Evolutionary conservation across 1,284 basidiomycete genomes (phyloP).

Genomic region (Dichomitus squalens): DNA sequence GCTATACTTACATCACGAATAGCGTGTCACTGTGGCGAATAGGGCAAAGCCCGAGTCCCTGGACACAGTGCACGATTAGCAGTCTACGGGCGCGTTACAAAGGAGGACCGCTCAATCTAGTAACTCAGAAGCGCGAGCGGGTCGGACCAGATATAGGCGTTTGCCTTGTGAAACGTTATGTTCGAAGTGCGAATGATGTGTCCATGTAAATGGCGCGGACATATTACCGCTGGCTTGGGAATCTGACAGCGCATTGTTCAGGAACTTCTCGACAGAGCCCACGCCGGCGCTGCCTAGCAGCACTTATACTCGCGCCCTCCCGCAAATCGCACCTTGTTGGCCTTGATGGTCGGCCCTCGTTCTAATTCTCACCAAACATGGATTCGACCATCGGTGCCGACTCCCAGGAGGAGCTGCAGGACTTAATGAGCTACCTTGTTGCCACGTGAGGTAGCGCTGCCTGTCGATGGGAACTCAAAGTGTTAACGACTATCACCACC

Average conservation of each 20-base stretch:
- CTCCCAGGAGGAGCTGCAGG: slow-evolving; percentile 22
- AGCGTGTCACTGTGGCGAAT: not conserved
- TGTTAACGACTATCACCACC: not conserved
- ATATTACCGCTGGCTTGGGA: not conserved
- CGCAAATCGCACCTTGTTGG: not conserved
- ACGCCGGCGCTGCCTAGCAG: not conserved
- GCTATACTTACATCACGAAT: not conserved
- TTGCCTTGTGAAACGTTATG: not conserved
- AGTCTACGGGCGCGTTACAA: no score
- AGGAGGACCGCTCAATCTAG: not conserved
- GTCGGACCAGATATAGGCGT: not conserved
- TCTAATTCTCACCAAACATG: slow-evolving; percentile 10
- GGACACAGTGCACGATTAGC: no score
- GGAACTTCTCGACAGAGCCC: not conserved
- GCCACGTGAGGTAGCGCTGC: slow-evolving; percentile 3
- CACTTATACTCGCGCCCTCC: not conserved
- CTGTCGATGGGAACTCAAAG: no score
- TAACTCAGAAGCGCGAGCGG: not conserved
- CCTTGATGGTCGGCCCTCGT: slow-evolving; percentile 12
- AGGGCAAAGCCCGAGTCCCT: no score
- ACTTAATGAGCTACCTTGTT: not conserved
- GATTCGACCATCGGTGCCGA: slow-evolving; percentile 17
- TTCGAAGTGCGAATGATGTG: not conserved
- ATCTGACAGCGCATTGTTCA: not conserved
- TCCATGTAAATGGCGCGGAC: not conserved